Evolutionary conservation across 768 basidiomycete genomes (phyloP).

Genomic region (Dentipellis sp.): DNA sequence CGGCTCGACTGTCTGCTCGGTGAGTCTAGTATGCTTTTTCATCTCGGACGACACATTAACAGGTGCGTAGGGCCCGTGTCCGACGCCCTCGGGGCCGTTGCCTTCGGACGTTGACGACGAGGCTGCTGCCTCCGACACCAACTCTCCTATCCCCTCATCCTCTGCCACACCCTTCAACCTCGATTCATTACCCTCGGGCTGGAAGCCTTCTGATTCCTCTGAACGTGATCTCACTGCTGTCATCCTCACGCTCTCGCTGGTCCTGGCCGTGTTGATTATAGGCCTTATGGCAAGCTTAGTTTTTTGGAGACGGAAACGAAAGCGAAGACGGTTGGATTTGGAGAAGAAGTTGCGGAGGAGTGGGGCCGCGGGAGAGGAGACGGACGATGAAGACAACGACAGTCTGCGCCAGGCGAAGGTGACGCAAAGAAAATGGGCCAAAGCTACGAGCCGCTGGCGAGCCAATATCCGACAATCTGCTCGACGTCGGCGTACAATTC

Average conservation of each 20-base stretch:
- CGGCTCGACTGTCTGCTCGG: slow-evolving; percentile 59
- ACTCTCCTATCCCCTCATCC: slow-evolving; percentile 4
- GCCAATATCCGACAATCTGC: slow-evolving; percentile 52
- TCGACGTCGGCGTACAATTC: slow-evolving; percentile 40
- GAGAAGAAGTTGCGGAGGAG: slow-evolving; percentile 36
- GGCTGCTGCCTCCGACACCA: slow-evolving; percentile 3
- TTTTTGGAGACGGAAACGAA: slow-evolving; percentile 43
- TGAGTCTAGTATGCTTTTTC: slow-evolving; percentile 22
- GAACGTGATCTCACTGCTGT: slow-evolving; percentile 11
- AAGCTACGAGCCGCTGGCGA: slow-evolving; percentile 61
- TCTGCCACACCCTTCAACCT: slow-evolving; percentile 11
- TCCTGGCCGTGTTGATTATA: slow-evolving; percentile 53
- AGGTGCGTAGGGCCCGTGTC: neutral
- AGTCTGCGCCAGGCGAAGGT: slow-evolving; percentile 31
- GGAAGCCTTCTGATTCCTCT: slow-evolving; percentile 1
- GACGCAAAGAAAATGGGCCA: slow-evolving; percentile 54
- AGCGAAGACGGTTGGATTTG: slow-evolving; percentile 32
- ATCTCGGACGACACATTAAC: slow-evolving; percentile 26
- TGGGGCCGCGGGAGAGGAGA: slow-evolving; percentile 24
- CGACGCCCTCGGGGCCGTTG: neutral
- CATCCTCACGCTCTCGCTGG: slow-evolving; percentile 47
- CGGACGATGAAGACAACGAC: slow-evolving; percentile 22
- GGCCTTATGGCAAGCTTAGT: slow-evolving; percentile 53
- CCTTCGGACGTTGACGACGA: neutral
- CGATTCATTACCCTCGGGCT: slow-evolving; percentile 17